These are phyloP conservation scores for Aspergillus fumigatiaffinis DNA, from an alignment of 2,329 filamentous ascomycete genomes.

Conservation along the genomic window DNA sequence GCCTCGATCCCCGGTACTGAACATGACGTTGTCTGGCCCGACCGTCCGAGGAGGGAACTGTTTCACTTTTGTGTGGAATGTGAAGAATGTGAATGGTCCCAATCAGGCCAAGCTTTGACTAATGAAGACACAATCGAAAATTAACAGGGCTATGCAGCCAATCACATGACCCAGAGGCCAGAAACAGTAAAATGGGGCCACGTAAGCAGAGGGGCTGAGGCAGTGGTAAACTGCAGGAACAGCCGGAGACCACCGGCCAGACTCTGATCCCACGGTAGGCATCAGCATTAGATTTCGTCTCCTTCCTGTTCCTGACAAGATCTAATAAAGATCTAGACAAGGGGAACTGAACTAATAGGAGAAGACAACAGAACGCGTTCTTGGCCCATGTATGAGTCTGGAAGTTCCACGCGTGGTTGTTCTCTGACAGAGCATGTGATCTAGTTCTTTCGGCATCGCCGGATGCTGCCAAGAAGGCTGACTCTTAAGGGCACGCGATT, in stretches of 20 bases:
- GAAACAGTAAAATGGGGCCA: conserved; percentile 7
- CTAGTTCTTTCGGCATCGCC: neutral
- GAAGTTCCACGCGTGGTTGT: too few species aligned
- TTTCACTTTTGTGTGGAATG: neutral
- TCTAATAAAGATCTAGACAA: neutral
- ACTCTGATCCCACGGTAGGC: neutral
- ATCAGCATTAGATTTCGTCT: neutral
- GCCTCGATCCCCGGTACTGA: neutral
- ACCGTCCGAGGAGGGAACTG: neutral
- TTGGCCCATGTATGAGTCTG: too few species aligned
- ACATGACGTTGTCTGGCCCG: neutral
- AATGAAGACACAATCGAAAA: conserved; percentile 8
- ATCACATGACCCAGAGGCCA: neutral
- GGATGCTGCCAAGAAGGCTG: too few species aligned
- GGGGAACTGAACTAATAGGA: too few species aligned
- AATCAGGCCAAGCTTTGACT: conserved; percentile 17
- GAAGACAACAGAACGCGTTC: too few species aligned
- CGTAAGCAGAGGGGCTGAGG: conserved; percentile 13
- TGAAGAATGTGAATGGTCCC: conserved; percentile 2
- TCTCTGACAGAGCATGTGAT: neutral
- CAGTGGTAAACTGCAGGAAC: conserved; percentile 4
- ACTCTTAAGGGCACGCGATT: neutral
- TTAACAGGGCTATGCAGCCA: conserved; percentile 1
- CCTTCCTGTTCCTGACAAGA: neutral
- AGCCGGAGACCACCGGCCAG: neutral